These are phyloP conservation scores for Gossypium trilobum DNA, from an alignment of 441 rosid species.

Conservation along the genomic window DNA sequence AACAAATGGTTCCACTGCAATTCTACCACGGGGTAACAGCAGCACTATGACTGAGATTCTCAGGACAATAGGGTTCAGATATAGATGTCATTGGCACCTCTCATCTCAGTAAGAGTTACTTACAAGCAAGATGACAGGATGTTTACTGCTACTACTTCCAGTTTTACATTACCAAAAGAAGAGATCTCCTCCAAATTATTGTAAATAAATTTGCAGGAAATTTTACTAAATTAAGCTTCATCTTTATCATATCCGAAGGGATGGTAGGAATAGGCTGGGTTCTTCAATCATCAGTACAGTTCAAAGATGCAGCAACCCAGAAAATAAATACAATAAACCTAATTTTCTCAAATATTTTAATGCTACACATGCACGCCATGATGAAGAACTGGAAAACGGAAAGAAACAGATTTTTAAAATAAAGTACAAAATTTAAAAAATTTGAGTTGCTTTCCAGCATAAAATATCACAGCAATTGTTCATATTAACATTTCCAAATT, in stretches of 20 bases:
- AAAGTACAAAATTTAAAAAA: not conserved
- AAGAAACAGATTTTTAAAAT: not conserved
- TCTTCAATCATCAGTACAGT: not conserved
- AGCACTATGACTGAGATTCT: not conserved
- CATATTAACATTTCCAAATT: constrained; percentile 10
- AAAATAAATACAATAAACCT: not conserved
- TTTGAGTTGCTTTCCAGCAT: not conserved
- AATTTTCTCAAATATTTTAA: not conserved
- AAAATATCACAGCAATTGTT: not conserved
- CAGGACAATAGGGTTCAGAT: not conserved
- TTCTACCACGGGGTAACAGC: not conserved
- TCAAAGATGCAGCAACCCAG: not conserved
- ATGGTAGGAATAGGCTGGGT: not conserved
- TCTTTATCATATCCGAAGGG: not conserved
- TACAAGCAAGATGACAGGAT: not conserved
- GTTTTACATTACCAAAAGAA: not conserved
- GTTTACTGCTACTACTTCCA: not conserved
- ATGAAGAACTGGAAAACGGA: not conserved
- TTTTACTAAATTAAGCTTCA: not conserved
- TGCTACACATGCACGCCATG: not conserved
- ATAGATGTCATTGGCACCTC: not conserved
- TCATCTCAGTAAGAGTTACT: not conserved
- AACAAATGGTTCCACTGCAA: not conserved
- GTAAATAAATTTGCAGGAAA: constrained; percentile 3
- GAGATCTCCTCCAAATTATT: not conserved